Evolutionary conservation across 352 stramenopile species (phyloP), one percentile per base, ranked within the genome.

Genomic region (Thalassiosira livingstoniorum): DNA sequence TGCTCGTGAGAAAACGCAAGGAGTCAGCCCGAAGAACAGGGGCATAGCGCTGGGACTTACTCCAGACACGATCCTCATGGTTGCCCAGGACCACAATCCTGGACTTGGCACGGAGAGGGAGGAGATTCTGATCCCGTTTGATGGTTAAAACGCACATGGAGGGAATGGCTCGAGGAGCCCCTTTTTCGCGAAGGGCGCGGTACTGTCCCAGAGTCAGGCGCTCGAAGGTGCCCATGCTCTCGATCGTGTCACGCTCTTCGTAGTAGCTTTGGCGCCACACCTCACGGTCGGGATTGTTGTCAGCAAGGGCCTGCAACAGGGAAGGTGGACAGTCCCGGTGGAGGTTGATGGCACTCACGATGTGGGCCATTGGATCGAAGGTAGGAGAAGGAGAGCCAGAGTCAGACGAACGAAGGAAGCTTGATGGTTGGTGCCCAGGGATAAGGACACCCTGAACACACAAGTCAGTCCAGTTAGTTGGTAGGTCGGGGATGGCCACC

Each of bases 31-130:
- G 47, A 10, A 89, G 66, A 23, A 89, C 74, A 25, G 74, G 78
- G 0, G 74, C 67, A 69, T 79, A 80, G 13, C 53, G 78, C 27
- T 58, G 25, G 32, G 62, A 70, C 61, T 72, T 72, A 2, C 25
- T 23, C 1, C 39, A 72, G 2, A 47, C 43, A 23, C 70, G 45
- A 15, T 84, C 65, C 65, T 89, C 74, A 47, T 64, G 62, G 51
- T 89, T 87, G 21, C 83, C 75, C 0, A 87, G 57, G 5, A 83
- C 66, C 0, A 89, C 80, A 35, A 87, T 87, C 5, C 79, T 34
- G 7, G 66, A 85, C 64, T 89, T 89, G 18, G 83, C 79, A 0
- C 71, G 43, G 42, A 75, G 23, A 13, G 83, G 79, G 18, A 74
- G 74, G 2, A 57, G 37, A 23, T 85, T 61, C 58, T 80, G 63